Evolutionary conservation across 1,139 yeast species (phyloP).

Genomic region (Geotrichum histeridarum): DNA sequence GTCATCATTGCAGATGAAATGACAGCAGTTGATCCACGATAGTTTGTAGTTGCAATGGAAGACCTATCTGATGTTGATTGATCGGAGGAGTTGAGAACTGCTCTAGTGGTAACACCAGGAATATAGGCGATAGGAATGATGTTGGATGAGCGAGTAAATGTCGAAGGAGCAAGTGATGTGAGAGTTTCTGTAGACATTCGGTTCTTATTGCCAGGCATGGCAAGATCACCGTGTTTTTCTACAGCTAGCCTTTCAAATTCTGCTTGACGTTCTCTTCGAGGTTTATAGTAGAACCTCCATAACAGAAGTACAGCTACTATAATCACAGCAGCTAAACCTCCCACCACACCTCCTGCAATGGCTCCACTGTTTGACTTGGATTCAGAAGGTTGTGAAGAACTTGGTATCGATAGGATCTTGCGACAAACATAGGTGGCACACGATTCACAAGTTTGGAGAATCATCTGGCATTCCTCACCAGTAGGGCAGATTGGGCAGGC

Average conservation of each 20-base stretch:
- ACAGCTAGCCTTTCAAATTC: neutral
- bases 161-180: conserved; percentile 19
- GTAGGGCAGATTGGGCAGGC: conserved; percentile 31
- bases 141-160: conserved; percentile 70
- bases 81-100: conserved; percentile 5
- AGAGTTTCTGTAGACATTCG: conserved; percentile 19
- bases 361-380: conserved; percentile 30
- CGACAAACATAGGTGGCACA: conserved; percentile 30
- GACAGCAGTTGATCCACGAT: conserved; percentile 34
- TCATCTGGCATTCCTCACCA: conserved; percentile 30
- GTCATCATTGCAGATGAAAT: conserved; percentile 30
- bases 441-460: conserved; percentile 33
- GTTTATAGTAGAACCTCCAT: conserved; percentile 32
- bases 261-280: conserved; percentile 18
- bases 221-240: neutral
- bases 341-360: conserved; percentile 40
- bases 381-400: conserved; percentile 8
- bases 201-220: conserved; percentile 19
- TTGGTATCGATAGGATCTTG: conserved; percentile 14
- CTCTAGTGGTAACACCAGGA: conserved; percentile 61
- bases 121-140: conserved; percentile 90
- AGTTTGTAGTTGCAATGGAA: conserved; percentile 33
- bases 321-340: conserved; percentile 34
- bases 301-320: conserved; percentile 27
- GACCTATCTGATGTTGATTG: conserved; percentile 24